phyloP scores from a whole-genome alignment of 345 rosid species.

The Toxicodendron radicans region DNA sequence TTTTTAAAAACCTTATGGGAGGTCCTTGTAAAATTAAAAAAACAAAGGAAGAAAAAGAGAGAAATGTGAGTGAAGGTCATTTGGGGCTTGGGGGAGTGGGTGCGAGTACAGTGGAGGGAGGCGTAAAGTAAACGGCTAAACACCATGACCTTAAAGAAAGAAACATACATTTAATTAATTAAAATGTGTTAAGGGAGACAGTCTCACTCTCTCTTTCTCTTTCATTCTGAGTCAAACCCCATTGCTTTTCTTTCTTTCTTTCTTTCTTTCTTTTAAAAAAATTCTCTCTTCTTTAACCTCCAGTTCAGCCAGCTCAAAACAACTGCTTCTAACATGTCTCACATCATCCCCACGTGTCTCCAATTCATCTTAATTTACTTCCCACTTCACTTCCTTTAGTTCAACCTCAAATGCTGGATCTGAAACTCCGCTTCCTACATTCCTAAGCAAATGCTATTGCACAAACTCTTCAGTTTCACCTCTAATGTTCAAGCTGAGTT shows the following conservation, averaged over 20 bases:
- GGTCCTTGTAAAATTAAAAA: too few relatives aligned
- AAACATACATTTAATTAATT: too few relatives aligned
- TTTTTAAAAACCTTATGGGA: too few relatives aligned
- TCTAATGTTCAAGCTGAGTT: not conserved
- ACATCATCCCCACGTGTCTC: slow-evolving; percentile 1
- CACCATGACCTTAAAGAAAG: too few relatives aligned
- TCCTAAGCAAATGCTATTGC: not conserved
- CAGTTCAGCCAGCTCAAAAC: not conserved
- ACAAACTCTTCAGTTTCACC: not conserved
- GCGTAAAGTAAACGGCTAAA: too few relatives aligned
- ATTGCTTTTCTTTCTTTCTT: not conserved
- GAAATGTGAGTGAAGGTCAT: too few relatives aligned
- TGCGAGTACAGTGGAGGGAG: too few relatives aligned
- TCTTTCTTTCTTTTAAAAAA: slow-evolving; percentile 2
- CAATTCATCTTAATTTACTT: not conserved
- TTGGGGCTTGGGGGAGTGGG: too few relatives aligned
- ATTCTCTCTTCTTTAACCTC: slow-evolving; percentile 18
- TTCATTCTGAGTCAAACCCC: not conserved
- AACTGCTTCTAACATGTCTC: not conserved
- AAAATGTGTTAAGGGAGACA: too few relatives aligned
- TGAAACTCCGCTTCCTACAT: not conserved
- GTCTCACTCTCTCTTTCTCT: not conserved
- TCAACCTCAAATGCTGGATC: slow-evolving; percentile 19
- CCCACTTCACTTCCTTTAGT: not conserved
- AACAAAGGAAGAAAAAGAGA: too few relatives aligned